phyloP scores from a whole-genome alignment of 2,329 filamentous ascomycete genomes.

The Epichloe typhina region DNA sequence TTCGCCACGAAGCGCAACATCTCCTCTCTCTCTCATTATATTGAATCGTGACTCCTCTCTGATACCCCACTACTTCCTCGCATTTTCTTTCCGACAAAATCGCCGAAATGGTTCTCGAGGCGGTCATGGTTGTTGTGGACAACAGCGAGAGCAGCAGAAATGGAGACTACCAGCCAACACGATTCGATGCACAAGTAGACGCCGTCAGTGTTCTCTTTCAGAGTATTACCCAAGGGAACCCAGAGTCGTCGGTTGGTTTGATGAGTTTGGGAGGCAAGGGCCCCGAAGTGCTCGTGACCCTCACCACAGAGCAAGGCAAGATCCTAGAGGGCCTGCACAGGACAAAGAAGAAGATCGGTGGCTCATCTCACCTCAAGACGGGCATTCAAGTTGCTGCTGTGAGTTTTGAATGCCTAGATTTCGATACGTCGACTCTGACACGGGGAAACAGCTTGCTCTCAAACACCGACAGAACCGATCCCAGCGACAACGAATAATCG shows the following conservation, averaged over 20 bases:
- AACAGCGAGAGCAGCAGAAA: conserved; percentile 98
- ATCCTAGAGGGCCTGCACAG: conserved; percentile 84
- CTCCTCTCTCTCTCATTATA: not conserved
- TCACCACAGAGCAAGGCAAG: conserved; percentile 93
- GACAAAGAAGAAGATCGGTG: conserved; percentile 82
- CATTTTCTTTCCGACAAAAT: conserved; percentile 9
- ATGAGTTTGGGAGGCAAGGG: conserved; percentile 99
- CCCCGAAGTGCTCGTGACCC: conserved; percentile 91
- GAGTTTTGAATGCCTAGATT: conserved; percentile 23
- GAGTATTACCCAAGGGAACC: conserved; percentile 87
- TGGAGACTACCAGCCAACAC: conserved; percentile 80
- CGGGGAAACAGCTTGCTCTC: conserved; percentile 61
- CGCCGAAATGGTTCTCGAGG: conserved; percentile 90
- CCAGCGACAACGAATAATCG: conserved; percentile 90
- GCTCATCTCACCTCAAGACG: conserved; percentile 76
- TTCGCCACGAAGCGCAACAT: not conserved
- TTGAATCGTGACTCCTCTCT: too few species aligned
- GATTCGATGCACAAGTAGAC: conserved; percentile 93
- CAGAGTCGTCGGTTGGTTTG: conserved; percentile 90
- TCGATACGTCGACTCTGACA: not conserved
- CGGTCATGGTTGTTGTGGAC: conserved; percentile 98
- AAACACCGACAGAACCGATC: conserved; percentile 98
- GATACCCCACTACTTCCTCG: not conserved
- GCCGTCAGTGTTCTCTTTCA: conserved; percentile 92
- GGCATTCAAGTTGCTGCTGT: conserved; percentile 92